A percentile compares a stretch with the other conserved stretches of the same genome.
Evolutionary conservation across 1,139 yeast species (phyloP).

Genomic region (Taiozyma sp.): DNA sequence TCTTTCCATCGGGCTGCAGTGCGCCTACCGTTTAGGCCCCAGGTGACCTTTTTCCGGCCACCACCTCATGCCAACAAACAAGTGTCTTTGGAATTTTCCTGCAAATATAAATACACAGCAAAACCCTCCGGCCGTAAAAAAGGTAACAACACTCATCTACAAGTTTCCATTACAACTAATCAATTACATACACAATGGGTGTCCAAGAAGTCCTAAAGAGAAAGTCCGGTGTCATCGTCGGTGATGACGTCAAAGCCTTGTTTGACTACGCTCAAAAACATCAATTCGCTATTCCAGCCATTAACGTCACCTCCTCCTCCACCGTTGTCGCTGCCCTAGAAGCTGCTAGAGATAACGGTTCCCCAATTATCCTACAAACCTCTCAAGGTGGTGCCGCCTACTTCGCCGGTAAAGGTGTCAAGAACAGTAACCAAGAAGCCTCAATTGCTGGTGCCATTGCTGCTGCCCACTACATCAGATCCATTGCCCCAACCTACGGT

Average conservation of each 20-base stretch:
- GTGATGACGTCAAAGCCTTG: slow-evolving; percentile 91
- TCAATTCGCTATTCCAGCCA: slow-evolving; percentile 97
- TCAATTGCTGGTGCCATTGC: slow-evolving; percentile 95
- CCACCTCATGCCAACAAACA: not conserved
- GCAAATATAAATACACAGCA: not conserved
- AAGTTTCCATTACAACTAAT: not conserved
- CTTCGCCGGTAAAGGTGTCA: slow-evolving; percentile 99
- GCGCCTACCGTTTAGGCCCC: not conserved
- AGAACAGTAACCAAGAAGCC: slow-evolving; percentile 88
- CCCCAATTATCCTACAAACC: slow-evolving; percentile 95
- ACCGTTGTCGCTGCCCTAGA: slow-evolving; percentile 96
- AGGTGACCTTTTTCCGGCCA: not conserved
- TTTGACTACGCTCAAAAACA: slow-evolving; percentile 92
- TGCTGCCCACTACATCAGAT: slow-evolving; percentile 96
- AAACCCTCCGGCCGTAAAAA: not conserved
- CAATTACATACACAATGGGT: slow-evolving; percentile 30
- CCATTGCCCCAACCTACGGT: slow-evolving; percentile 95
- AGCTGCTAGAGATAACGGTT: slow-evolving; percentile 94
- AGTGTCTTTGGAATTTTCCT: not conserved
- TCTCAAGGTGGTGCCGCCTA: slow-evolving; percentile 99
- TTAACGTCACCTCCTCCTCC: slow-evolving; percentile 95
- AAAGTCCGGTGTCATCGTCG: slow-evolving; percentile 98
- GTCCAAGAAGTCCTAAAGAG: slow-evolving; percentile 68
- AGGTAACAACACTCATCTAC: not conserved
- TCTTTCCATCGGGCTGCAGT: not conserved